A percentile compares a stretch with the other conserved stretches of the same genome.
Evolutionary conservation across 768 basidiomycete genomes (phyloP).

Genomic region (Mycena venus): DNA sequence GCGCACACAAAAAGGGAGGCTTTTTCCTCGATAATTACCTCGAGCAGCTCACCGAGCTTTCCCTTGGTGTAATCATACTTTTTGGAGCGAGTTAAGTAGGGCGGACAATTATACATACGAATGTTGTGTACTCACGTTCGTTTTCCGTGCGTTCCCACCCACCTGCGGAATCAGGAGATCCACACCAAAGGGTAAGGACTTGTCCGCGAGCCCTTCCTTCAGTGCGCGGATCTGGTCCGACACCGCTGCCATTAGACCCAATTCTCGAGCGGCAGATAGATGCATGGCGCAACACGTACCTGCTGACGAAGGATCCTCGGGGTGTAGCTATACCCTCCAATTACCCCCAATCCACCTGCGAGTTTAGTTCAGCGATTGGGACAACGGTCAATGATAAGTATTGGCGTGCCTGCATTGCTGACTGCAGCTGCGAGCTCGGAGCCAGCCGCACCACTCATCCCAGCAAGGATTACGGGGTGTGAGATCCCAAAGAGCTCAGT

Average conservation of each 20-base stretch:
- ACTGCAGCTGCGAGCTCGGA: slow-evolving; percentile 95
- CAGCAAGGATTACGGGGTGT: slow-evolving; percentile 90
- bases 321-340: slow-evolving; percentile 91
- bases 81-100: background rate
- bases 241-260: slow-evolving; percentile 17
- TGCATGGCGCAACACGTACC: slow-evolving; percentile 61
- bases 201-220: slow-evolving; percentile 81
- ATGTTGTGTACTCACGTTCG: slow-evolving; percentile 69
- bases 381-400: slow-evolving; percentile 29
- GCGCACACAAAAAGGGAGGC: slow-evolving; percentile 85
- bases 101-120: background rate
- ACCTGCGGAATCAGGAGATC: slow-evolving; percentile 92
- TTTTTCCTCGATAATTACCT: slow-evolving; percentile 95
- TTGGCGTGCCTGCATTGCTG: slow-evolving; percentile 80
- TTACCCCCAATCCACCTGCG: slow-evolving; percentile 89
- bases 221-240: slow-evolving; percentile 73
- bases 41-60: slow-evolving; percentile 52
- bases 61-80: slow-evolving; percentile 85
- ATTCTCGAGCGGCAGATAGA: too few relatives aligned
- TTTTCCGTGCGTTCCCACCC: slow-evolving; percentile 93
- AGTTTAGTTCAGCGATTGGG: slow-evolving; percentile 72
- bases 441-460: slow-evolving; percentile 57
- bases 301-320: slow-evolving; percentile 86
- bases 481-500: slow-evolving; percentile 91
- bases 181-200: slow-evolving; percentile 90